These are phyloP conservation scores for Intubia oerlemansii DNA, from an alignment of 2,329 filamentous ascomycete species.

Conservation along the genomic window DNA sequence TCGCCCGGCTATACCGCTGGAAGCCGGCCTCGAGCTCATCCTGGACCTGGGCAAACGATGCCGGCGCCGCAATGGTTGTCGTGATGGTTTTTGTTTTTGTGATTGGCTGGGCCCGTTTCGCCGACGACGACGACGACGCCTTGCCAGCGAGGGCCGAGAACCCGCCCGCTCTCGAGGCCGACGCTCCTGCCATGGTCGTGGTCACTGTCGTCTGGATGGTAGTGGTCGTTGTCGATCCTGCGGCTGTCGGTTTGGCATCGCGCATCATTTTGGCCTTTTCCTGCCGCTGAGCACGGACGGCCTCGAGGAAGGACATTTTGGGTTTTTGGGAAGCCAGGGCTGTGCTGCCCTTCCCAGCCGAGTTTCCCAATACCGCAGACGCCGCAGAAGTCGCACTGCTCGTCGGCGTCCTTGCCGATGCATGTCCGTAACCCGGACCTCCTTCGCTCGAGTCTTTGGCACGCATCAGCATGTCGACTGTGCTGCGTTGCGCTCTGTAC, in stretches of 20 bases:
- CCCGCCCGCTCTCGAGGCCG: neutral
- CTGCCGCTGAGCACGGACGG: conserved; percentile 3
- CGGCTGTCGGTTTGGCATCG: neutral
- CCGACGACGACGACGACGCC: neutral
- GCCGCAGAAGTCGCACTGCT: no score
- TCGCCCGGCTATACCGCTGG: conserved; percentile 4
- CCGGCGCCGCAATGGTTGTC: neutral
- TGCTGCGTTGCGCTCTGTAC: conserved; percentile 4
- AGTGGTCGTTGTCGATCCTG: neutral
- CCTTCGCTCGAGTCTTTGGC: neutral
- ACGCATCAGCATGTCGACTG: conserved; percentile 4
- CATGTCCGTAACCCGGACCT: no score
- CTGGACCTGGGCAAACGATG: conserved; percentile 2
- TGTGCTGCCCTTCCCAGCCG: neutral
- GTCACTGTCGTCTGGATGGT: neutral
- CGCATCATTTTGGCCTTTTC: conserved; percentile 1
- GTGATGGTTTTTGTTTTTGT: neutral
- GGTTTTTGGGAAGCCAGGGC: no score
- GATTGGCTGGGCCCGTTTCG: neutral
- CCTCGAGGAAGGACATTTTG: conserved; percentile 4
- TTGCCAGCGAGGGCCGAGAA: conserved; percentile 1
- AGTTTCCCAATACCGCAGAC: no score
- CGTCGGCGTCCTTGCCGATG: no score
- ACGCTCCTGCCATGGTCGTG: neutral
- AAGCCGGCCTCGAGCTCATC: conserved; percentile 5